Evolutionary conservation across 2,329 filamentous ascomycete species (phyloP).

Genomic region (Dactylellina haptotyla): DNA sequence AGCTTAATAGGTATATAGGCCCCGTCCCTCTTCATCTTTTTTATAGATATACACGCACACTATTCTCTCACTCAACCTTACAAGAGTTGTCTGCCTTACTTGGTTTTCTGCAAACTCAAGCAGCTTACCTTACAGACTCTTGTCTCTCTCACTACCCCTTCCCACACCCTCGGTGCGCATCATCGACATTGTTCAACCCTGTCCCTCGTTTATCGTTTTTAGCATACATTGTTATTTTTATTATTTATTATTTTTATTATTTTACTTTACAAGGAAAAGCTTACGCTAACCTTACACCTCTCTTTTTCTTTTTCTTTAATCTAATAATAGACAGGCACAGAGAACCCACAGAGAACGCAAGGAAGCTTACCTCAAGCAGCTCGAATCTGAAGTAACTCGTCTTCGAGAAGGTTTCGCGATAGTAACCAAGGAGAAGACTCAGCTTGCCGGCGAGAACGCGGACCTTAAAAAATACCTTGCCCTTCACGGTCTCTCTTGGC

Average conservation of each 20-base stretch:
- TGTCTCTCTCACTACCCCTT: conserved; percentile 22
- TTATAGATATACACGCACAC: conserved; percentile 24
- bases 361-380: conserved; percentile 91
- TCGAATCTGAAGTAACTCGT: conserved; percentile 89
- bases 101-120: conserved; percentile 14
- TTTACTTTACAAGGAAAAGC: conserved; percentile 23
- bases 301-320: conserved; percentile 32
- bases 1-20: conserved; percentile 54
- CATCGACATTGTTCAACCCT: conserved; percentile 13
- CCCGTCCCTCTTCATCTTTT: conserved; percentile 28
- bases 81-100: conserved; percentile 51
- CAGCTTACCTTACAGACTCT: conserved; percentile 34
- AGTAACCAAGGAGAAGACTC: conserved; percentile 78
- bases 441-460: conserved; percentile 80
- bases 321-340: conserved; percentile 85
- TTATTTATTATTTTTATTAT: not conserved
- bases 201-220: conserved; percentile 45
- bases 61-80: conserved; percentile 36
- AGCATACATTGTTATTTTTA: too few species aligned
- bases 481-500: conserved; percentile 70
- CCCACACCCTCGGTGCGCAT: not conserved
- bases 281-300: conserved; percentile 38
- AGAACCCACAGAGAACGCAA: conserved; percentile 96
- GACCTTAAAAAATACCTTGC: conserved; percentile 73
- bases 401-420: conserved; percentile 85